A percentile compares a stretch with the other conserved stretches of the same genome.
Evolutionary conservation across 805 yeast species (phyloP).

Genomic region (Pichia occidentalis): DNA sequence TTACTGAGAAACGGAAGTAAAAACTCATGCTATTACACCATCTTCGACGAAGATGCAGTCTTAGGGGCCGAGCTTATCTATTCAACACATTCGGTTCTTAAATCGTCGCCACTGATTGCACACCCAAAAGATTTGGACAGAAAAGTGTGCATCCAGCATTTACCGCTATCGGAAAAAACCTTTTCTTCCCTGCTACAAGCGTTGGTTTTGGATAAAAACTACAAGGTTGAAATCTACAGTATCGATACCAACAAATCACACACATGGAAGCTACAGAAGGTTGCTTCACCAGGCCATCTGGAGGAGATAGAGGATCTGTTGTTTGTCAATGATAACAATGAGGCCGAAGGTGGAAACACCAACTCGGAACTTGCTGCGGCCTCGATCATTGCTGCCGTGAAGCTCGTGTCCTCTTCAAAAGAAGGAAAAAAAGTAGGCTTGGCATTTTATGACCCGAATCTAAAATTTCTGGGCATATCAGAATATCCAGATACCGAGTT

Average conservation of each 20-base stretch:
- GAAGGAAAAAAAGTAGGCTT: conserved; percentile 62
- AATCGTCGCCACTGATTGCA: conserved; percentile 28
- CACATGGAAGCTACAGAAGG: conserved; percentile 48
- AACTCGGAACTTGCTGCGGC: conserved; percentile 12
- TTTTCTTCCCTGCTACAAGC: conserved; percentile 56
- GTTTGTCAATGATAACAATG: conserved; percentile 11
- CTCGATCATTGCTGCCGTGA: conserved; percentile 49
- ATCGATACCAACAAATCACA: conserved; percentile 32
- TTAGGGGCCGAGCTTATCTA: conserved; percentile 79
- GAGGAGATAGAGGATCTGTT: conserved; percentile 70
- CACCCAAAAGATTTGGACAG: conserved; percentile 38
- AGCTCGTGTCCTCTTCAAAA: conserved; percentile 32
- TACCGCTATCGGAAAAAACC: conserved; percentile 73
- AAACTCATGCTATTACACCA: conserved; percentile 67
- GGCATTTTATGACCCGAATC: conserved; percentile 69
- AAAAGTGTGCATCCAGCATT: conserved; percentile 40
- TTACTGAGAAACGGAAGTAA: conserved; percentile 47
- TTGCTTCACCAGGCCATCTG: conserved; percentile 89
- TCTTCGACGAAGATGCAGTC: conserved; percentile 67
- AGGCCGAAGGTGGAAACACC: conserved; percentile 32
- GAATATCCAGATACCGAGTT: conserved; percentile 86
- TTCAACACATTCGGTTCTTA: conserved; percentile 76
- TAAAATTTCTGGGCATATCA: conserved; percentile 57
- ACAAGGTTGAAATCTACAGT: conserved; percentile 69
- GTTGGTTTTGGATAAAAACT: conserved; percentile 63